phyloP scores from a whole-genome alignment of 495 filamentous ascomycete genomes.

The Daldinia childiae region DNA sequence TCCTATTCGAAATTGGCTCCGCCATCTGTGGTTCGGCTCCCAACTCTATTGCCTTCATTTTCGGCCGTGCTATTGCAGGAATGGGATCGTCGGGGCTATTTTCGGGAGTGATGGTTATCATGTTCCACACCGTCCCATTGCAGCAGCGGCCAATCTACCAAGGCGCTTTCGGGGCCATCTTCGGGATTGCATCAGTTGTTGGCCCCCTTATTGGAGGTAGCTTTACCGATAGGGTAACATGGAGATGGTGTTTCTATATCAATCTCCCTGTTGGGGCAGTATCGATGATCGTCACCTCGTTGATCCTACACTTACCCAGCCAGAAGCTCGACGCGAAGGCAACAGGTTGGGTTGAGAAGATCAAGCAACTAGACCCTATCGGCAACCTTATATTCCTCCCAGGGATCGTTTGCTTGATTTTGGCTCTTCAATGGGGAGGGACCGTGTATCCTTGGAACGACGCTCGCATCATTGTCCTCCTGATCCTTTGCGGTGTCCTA shows the following conservation, averaged over 20 bases:
- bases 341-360: conserved; percentile 55
- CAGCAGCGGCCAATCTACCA: conserved; percentile 59
- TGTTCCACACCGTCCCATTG: conserved; percentile 55
- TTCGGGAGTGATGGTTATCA: conserved; percentile 54
- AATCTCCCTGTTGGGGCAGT: conserved; percentile 59
- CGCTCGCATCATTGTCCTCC: conserved; percentile 71
- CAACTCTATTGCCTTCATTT: conserved; percentile 62
- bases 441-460: conserved; percentile 69
- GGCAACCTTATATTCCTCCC: conserved; percentile 74
- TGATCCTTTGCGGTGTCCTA: conserved; percentile 70
- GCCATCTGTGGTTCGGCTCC: conserved; percentile 66
- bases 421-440: conserved; percentile 88
- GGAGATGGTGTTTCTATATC: conserved; percentile 66
- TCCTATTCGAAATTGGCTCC: conserved; percentile 64
- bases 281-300: conserved; percentile 34
- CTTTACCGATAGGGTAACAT: conserved; percentile 60
- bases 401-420: conserved; percentile 71
- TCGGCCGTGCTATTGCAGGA: conserved; percentile 68
- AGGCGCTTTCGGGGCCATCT: conserved; percentile 58
- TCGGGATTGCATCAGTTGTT: conserved; percentile 56
- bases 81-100: conserved; percentile 57
- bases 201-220: conserved; percentile 61
- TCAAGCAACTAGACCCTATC: conserved; percentile 69
- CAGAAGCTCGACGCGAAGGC: conserved; percentile 66
- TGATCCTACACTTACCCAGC: conserved; percentile 69